Evolutionary conservation across 139 green algal genomes (phyloP).

Genomic region (Pedinophyceae sp.): DNA sequence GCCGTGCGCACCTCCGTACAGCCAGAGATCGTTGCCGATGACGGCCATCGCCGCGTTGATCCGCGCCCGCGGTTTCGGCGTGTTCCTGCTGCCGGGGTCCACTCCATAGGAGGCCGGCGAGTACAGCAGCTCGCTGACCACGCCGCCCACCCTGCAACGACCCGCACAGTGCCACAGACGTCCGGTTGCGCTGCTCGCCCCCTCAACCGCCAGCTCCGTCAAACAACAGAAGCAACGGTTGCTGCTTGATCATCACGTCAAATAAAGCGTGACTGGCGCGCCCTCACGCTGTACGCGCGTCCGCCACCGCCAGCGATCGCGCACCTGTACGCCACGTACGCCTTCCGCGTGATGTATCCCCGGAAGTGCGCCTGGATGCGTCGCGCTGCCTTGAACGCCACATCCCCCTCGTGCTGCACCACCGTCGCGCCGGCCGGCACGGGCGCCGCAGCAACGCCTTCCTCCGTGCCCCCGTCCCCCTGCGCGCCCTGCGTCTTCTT

Average conservation of each 20-base stretch:
- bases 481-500: too few relatives aligned
- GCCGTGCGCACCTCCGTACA: too few relatives aligned
- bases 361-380: slow-evolving; percentile 67
- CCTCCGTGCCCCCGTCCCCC: too few relatives aligned
- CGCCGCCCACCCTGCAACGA: slow-evolving; percentile 39
- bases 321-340: slow-evolving; percentile 2
- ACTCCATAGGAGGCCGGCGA: slow-evolving; percentile 65
- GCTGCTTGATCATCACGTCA: too few relatives aligned
- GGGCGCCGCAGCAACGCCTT: not conserved
- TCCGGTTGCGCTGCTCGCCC: too few relatives aligned
- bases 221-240: too few relatives aligned
- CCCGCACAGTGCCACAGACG: too few relatives aligned
- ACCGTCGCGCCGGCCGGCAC: not conserved
- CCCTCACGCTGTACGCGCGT: too few relatives aligned
- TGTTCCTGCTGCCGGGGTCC: slow-evolving; percentile 24
- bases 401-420: slow-evolving; percentile 24
- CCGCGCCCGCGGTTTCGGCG: slow-evolving; percentile 59
- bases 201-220: too few relatives aligned
- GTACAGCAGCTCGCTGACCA: slow-evolving; percentile 78
- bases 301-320: not conserved
- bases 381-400: slow-evolving; percentile 38
- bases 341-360: slow-evolving; percentile 72
- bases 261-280: too few relatives aligned
- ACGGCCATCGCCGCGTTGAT: slow-evolving; percentile 53
- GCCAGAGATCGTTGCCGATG: slow-evolving; percentile 60